Evolutionary conservation across 257 asterid genomes (phyloP), one percentile per base, ranked within the genome.

Genomic region (Solanum sejunctum): DNA sequence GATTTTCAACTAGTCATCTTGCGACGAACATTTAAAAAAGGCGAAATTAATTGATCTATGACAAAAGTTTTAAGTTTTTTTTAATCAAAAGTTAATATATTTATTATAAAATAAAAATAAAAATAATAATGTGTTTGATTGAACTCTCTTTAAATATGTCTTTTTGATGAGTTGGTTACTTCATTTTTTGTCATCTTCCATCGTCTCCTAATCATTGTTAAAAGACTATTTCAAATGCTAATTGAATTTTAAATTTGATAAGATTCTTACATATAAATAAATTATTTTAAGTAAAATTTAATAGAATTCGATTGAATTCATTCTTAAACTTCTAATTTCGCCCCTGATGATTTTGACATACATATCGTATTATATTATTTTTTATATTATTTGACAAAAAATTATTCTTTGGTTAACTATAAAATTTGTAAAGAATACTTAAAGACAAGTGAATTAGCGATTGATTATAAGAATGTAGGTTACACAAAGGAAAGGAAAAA

Each of bases 161-260:
- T 69, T 69, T 32, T 39, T 69, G 52, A 69, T 39, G 78, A 69
- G 78, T 69, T 69, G 16, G 77, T 26, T 69, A 69, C 52, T 69
- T 8, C 12, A 69, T 8, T 69, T 39, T 39, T 69, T 69, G 51
- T 69, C 23, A 69, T 69, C 26, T 69, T 36, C 51, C 51, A 13
- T 36, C 18, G 32, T 69, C 9, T 23, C 78, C 3, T 67, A 67
- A 32, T 28, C 18, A 28, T 28, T 6, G 36, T 23, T 23, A 18
- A 57, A 57, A 20, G 71, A 23, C 3, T 63, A 23, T 12, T 26
- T 26, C 12, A 23, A 32, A 12, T 26, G 5, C 4, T 26, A 26
- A 63, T 12, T 63, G 6, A 63, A 28, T 63, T 63, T 11, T 63
- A 63, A 63, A 63, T 12, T 23, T 63, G 1, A 1, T 61, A 26